Evolutionary conservation across 305 asterid genomes (phyloP).

Genomic region (Solanum hybrid): DNA sequence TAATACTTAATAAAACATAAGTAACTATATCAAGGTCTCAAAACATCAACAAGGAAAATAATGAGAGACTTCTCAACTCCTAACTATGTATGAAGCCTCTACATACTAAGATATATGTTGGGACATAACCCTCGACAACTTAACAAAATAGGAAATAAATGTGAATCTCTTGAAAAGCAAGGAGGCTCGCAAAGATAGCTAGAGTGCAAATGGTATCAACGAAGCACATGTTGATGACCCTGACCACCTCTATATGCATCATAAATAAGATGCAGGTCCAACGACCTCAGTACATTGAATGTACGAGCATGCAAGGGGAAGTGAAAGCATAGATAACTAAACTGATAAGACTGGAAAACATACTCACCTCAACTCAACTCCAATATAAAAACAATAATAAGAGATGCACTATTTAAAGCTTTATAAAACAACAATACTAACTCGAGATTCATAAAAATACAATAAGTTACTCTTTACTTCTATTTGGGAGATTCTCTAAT

Average conservation of each 20-base stretch:
- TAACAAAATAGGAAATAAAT: background rate
- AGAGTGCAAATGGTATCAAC: background rate
- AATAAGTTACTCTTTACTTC: background rate
- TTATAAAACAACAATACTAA: no score
- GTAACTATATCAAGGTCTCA: background rate
- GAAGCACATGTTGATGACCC: background rate
- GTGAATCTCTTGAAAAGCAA: background rate
- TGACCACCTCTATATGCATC: background rate
- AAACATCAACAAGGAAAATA: background rate
- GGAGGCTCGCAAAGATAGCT: background rate
- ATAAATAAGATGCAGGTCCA: background rate
- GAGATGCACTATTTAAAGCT: background rate
- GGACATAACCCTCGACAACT: background rate
- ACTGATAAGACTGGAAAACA: background rate
- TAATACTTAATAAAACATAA: background rate
- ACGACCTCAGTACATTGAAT: background rate
- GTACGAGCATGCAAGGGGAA: background rate
- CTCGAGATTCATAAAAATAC: background rate
- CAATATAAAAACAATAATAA: background rate
- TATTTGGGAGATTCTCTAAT: background rate
- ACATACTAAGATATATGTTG: background rate
- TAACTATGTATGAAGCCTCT: background rate
- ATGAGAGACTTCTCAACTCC: background rate
- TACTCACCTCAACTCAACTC: background rate
- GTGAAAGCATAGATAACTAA: background rate